These are phyloP conservation scores for Lactarius deliciosus DNA, from an alignment of 768 basidiomycete species.

Conservation along the genomic window DNA sequence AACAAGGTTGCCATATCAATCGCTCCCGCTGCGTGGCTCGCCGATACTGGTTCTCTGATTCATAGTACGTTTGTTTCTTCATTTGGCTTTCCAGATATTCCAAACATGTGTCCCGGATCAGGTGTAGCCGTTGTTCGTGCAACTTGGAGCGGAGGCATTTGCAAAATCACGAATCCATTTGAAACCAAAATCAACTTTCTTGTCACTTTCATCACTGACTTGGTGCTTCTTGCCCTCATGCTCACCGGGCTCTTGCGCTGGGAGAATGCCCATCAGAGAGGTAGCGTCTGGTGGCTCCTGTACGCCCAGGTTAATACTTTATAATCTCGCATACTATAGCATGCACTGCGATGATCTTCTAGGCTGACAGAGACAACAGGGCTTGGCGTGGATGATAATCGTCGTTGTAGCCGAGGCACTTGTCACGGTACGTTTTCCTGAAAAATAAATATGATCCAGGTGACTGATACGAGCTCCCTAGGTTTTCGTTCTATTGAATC, in stretches of 20 bases:
- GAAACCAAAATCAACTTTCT: neutral
- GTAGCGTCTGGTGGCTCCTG: conserved; percentile 8
- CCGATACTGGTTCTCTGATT: neutral
- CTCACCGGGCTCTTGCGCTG: conserved; percentile 14
- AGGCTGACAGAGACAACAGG: neutral
- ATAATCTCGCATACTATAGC: neutral
- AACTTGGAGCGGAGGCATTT: neutral
- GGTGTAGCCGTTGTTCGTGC: neutral
- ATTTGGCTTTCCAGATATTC: neutral
- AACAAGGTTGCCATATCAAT: conserved; percentile 1
- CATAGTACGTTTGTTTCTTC: neutral
- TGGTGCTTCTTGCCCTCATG: conserved; percentile 7
- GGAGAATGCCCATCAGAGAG: neutral
- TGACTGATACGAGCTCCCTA: neutral
- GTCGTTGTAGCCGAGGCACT: conserved; percentile 6
- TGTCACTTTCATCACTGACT: conserved; percentile 1
- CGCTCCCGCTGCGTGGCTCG: neutral
- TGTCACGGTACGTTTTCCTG: neutral
- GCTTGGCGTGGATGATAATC: conserved; percentile 1
- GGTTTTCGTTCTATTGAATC: conserved; percentile 7
- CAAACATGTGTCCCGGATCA: neutral
- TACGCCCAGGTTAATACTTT: conserved; percentile 6
- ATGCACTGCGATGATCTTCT: neutral
- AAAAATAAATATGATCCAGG: neutral
- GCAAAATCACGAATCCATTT: neutral